A percentile compares a stretch with the other conserved stretches of the same genome.
phyloP scores from a whole-genome alignment of 2,329 filamentous ascomycete genomes.

The Chaetomium strumarium region DNA sequence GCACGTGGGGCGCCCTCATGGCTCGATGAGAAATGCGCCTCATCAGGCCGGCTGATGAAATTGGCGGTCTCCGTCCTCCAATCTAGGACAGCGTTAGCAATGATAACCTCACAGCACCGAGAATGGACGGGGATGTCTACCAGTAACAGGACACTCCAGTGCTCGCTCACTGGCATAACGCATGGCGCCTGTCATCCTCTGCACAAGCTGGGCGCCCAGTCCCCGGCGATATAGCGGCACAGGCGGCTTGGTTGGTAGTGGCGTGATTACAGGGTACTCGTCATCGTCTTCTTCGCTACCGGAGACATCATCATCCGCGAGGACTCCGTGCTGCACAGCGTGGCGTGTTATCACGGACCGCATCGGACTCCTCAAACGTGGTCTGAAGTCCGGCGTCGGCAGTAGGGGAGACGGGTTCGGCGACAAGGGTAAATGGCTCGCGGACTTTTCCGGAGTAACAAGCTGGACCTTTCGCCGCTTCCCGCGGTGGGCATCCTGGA shows the following conservation, averaged over 20 bases:
- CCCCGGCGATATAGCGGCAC: conserved; percentile 32
- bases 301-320: conserved; percentile 30
- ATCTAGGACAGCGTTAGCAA: conserved; percentile 26
- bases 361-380: conserved; percentile 35
- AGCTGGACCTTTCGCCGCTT: conserved; percentile 37
- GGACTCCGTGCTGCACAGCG: conserved; percentile 26
- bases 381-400: conserved; percentile 16
- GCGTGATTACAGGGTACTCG: not conserved
- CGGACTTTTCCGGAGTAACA: conserved; percentile 34
- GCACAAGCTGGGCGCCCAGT: conserved; percentile 35
- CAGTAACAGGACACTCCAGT: conserved; percentile 32
- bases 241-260: conserved; percentile 25
- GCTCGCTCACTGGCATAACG: conserved; percentile 31
- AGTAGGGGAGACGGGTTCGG: conserved; percentile 25
- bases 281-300: conserved; percentile 29
- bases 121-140: conserved; percentile 14
- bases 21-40: conserved; percentile 35
- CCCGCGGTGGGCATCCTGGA: conserved; percentile 21
- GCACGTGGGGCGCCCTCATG: conserved; percentile 33
- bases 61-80: conserved; percentile 39
- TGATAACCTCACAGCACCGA: not conserved
- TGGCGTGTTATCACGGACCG: conserved; percentile 28
- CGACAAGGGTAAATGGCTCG: conserved; percentile 28
- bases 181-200: conserved; percentile 36
- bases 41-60: conserved; percentile 35